phyloP scores from a whole-genome alignment of 2,329 filamentous ascomycete species.

The Cryphonectria nitschkei region DNA sequence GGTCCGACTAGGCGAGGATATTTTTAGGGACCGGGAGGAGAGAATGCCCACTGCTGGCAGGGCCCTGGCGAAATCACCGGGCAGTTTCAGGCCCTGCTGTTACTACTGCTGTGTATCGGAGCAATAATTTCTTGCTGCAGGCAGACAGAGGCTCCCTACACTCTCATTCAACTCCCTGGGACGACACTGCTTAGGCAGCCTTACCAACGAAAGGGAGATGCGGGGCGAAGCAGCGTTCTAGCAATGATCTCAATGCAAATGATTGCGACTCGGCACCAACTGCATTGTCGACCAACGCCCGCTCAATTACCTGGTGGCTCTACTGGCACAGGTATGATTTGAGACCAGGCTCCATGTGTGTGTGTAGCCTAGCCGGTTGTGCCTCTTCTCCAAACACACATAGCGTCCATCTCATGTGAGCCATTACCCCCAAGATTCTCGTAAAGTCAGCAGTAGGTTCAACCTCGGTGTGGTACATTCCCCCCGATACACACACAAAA shows the following conservation, averaged over 20 bases:
- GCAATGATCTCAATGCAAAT: not conserved
- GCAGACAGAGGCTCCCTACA: not conserved
- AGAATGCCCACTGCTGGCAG: conserved; percentile 1
- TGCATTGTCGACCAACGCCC: not conserved
- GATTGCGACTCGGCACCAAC: not conserved
- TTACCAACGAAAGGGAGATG: not conserved
- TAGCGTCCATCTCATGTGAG: not conserved
- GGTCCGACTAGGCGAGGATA: not conserved
- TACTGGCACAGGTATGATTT: not conserved
- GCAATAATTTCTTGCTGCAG: not conserved
- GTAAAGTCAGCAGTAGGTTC: not conserved
- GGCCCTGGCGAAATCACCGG: not conserved
- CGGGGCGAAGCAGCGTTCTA: not conserved
- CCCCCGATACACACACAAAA: not conserved
- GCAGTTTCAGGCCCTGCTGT: not conserved
- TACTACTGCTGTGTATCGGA: not conserved
- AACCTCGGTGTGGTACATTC: not conserved
- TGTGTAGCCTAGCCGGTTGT: not conserved
- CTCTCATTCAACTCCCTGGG: not conserved
- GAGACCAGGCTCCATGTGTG: not conserved
- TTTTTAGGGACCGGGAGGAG: not conserved
- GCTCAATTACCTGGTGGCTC: not conserved
- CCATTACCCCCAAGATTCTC: not conserved
- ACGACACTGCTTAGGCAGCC: not conserved
- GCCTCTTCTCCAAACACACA: not conserved